phyloP scores from a whole-genome alignment of 495 filamentous ascomycete species.

The Aspergillus ostianus region DNA sequence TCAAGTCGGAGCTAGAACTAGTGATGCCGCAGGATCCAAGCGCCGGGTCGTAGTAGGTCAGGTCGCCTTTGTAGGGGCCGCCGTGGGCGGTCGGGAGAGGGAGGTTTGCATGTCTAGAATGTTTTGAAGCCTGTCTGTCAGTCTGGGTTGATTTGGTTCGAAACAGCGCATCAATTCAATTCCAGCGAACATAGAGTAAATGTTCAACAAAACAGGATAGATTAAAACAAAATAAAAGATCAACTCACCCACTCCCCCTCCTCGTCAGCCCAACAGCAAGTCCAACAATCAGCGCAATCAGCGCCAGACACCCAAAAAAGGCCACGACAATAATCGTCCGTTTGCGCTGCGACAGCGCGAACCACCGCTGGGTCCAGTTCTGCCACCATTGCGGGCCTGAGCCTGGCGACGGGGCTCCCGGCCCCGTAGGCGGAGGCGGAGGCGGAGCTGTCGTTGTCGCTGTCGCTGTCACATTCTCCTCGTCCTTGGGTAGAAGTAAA shows the following conservation, averaged over 20 bases:
- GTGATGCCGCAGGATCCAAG: constrained; percentile 70
- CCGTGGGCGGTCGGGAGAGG: constrained; percentile 54
- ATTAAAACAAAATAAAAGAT: too few relatives aligned
- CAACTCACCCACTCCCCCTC: background rate
- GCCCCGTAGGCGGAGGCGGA: constrained; percentile 1
- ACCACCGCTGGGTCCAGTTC: constrained; percentile 5
- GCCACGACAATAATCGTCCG: constrained; percentile 23
- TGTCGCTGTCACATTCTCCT: background rate
- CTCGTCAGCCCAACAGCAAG: constrained; percentile 32
- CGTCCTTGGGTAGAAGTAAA: constrained; percentile 5
- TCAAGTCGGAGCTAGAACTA: constrained; percentile 48
- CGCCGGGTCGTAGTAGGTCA: constrained; percentile 68
- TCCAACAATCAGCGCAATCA: constrained; percentile 52
- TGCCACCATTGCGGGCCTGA: background rate
- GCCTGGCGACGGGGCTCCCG: background rate
- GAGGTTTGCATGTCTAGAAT: constrained; percentile 36
- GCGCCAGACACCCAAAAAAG: constrained; percentile 25
- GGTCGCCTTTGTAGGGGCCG: constrained; percentile 57
- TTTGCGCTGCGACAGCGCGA: constrained; percentile 20
- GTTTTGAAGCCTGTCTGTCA: background rate
- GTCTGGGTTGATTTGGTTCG: too few relatives aligned
- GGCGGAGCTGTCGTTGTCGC: background rate
- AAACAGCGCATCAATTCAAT: too few relatives aligned
- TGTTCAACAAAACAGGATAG: too few relatives aligned
- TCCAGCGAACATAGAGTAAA: too few relatives aligned